Base-by-base conservation (phyloP, 2,329 filamentous ascomycete species). In the Trichoderma atrobrunneum region DNA sequence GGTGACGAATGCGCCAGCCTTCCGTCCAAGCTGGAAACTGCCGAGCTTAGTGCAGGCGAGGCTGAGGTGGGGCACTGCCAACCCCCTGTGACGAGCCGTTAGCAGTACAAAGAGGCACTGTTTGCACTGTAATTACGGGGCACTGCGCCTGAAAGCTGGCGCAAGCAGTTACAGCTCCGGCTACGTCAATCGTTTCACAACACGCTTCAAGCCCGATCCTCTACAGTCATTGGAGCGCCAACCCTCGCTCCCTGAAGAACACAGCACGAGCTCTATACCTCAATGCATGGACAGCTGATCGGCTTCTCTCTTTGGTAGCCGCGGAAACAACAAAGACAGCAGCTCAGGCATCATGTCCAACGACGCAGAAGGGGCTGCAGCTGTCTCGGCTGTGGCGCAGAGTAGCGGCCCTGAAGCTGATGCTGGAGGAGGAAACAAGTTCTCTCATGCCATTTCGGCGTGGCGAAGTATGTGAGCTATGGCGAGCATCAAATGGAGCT, bases 361-460 rank as follows among this genome's bases (percentile, higher is more conserved):
- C 74, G 76, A 77, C 67, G 75, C 75, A 26, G 77, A 80, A 56
- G 80, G 76, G 74, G 76, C 79, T 71, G 67, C 67, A 60, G 32
- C 67, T n/a, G 72, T 32, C 30, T 30, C 66, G 18, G 71, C 66
- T 34, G 57, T 57, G 43, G 39, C 63, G 57, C 69, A 72, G 62
- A 59, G 57, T 43, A 43, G 57, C 62, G 14, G 61, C 59, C 65
- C 76, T 64, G 78, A 72, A 32, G 76, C 78, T 28, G 88, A 90
- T 63, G 57, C 57, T 32, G 88, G 88, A 36, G 90, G 92, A 43
- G 90, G 92, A 77, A 98, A 97, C 85, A 98, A 97, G 82, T 99
- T 99, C 81, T 96, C 99, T 82, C 92, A 92, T 80, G 96, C 96
- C 71, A 97, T 99, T 77, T 93, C 94, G 74, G 93, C 95, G 80